Evolutionary conservation across 345 rosid species (phyloP).

Genomic region (Populus pruinosa): DNA sequence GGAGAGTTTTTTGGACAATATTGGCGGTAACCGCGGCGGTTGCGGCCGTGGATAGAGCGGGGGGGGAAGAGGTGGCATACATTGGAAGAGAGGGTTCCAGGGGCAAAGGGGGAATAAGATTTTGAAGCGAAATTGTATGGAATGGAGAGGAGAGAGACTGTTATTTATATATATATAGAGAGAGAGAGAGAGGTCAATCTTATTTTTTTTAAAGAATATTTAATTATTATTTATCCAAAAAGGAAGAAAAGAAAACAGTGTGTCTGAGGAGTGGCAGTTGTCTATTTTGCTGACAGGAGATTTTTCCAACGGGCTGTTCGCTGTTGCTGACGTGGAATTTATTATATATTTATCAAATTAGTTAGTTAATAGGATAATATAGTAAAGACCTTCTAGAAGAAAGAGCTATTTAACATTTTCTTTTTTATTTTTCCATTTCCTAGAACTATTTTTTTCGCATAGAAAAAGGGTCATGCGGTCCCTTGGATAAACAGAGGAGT

Average conservation of each 20-base stretch:
- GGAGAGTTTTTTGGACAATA: not conserved
- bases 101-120: not conserved
- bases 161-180: not conserved
- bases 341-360: too few relatives aligned
- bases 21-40: not conserved
- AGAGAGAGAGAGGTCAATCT: not conserved
- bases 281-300: not conserved
- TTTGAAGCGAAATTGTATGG: not conserved
- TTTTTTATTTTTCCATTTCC: too few relatives aligned
- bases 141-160: slow-evolving; percentile 3
- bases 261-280: not conserved
- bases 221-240: not conserved
- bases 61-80: not conserved
- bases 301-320: not conserved
- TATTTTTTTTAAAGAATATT: not conserved
- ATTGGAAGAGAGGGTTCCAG: not conserved
- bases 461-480: too few relatives aligned
- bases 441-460: too few relatives aligned
- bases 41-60: not conserved
- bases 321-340: not conserved
- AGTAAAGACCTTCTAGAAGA: not conserved
- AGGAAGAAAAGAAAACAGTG: not conserved
- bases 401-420: too few relatives aligned
- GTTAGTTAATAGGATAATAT: not conserved
- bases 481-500: too few relatives aligned